Conservation (phyloP, 1,139 yeast species). For the Saccharomyces hybrid region DNA sequence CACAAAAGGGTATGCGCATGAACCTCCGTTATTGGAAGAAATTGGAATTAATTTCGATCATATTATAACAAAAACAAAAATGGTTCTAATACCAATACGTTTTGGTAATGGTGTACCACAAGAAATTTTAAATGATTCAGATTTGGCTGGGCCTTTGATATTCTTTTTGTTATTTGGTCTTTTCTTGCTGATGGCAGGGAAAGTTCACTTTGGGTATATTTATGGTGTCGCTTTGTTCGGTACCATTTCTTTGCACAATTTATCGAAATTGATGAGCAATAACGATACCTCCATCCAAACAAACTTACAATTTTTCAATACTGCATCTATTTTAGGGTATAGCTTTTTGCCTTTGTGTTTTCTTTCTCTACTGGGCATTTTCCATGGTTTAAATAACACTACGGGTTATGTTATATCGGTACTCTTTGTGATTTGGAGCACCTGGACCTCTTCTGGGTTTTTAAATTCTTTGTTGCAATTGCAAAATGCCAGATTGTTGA, state of each 20-base stretch:
- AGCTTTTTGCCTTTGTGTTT: conserved; percentile 86
- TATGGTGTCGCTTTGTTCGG: conserved; percentile 96
- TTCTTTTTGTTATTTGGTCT: conserved; percentile 86
- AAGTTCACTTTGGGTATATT: conserved; percentile 92
- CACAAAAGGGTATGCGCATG: conserved; percentile 88
- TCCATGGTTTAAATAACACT: conserved; percentile 60
- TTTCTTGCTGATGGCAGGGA: conserved; percentile 76
- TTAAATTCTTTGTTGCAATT: conserved; percentile 80
- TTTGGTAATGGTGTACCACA: conserved; percentile 36
- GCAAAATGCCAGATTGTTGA: conserved; percentile 77
- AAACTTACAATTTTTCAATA: conserved; percentile 30
- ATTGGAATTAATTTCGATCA: conserved; percentile 88
- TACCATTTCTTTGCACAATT: conserved; percentile 70
- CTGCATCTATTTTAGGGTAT: conserved; percentile 87
- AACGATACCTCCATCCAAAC: conserved; percentile 11
- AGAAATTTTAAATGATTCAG: conserved; percentile 84
- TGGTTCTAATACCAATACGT: conserved; percentile 75
- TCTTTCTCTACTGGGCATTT: conserved; percentile 65
- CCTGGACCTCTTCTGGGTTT: conserved; percentile 89
- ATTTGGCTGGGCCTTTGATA: conserved; percentile 89
- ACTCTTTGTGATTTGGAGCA: conserved; percentile 83
- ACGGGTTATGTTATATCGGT: conserved; percentile 67
- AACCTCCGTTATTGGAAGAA: conserved; percentile 87
- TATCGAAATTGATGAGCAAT: conserved; percentile 71
- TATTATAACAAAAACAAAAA: conserved; percentile 75